Percentiles rank a stretch among this genome's conserved stretches.
Conservation (phyloP, 2,329 filamentous ascomycete species). For the Tolypocladium ovalisporum region DNA sequence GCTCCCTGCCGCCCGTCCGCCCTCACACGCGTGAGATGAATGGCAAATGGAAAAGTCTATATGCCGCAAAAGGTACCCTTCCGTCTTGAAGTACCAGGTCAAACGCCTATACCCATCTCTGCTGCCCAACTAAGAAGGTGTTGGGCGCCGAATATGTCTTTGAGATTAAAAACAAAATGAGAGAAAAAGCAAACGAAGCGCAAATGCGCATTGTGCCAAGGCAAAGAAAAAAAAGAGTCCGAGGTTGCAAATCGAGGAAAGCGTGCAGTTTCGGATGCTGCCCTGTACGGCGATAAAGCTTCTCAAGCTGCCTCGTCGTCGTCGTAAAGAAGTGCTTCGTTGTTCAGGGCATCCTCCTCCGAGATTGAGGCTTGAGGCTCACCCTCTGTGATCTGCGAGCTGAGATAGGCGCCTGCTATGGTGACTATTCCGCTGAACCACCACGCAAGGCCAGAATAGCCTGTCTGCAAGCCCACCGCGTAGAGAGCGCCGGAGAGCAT, state of each 20-base stretch:
- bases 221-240: too few species aligned
- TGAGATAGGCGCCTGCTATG: slow-evolving; percentile 61
- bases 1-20: background rate
- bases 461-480: slow-evolving; percentile 63
- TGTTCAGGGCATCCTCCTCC: slow-evolving; percentile 24
- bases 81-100: background rate
- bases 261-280: too few species aligned
- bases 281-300: too few species aligned
- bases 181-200: background rate
- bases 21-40: slow-evolving; percentile 1
- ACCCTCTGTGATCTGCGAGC: slow-evolving; percentile 63
- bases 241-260: too few species aligned
- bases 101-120: slow-evolving; percentile 3
- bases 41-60: background rate
- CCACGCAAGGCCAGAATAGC: slow-evolving; percentile 85
- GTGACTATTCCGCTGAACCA: slow-evolving; percentile 79
- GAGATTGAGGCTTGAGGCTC: slow-evolving; percentile 28
- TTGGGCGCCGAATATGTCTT: slow-evolving; percentile 1
- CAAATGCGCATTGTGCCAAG: too few species aligned
- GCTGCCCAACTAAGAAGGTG: slow-evolving; percentile 4
- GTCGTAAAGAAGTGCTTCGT: slow-evolving; percentile 20
- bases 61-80: background rate
- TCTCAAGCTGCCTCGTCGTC: slow-evolving; percentile 19
- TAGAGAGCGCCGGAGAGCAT: slow-evolving; percentile 81
- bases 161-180: background rate